Evolutionary conservation across 768 basidiomycete species (phyloP).

Genomic region (Calvatia gigantea): DNA sequence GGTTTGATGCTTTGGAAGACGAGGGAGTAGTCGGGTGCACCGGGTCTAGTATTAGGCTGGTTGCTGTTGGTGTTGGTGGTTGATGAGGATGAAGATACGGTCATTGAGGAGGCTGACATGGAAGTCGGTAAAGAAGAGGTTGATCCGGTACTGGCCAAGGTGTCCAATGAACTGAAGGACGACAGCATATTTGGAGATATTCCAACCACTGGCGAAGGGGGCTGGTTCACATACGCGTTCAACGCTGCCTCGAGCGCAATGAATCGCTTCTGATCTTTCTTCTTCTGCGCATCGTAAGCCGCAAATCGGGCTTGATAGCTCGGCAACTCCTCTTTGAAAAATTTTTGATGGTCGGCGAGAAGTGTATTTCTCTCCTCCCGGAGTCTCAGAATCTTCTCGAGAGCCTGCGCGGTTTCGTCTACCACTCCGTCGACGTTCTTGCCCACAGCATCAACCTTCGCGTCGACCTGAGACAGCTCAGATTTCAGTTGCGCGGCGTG

Average conservation of each 20-base stretch:
- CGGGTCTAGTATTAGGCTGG: neutral
- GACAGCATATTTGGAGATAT: neutral
- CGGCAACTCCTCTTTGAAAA: neutral
- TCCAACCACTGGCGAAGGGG: slow-evolving; percentile 11
- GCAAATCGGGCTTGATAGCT: slow-evolving; percentile 14
- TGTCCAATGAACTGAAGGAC: neutral
- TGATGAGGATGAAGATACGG: neutral
- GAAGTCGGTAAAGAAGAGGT: neutral
- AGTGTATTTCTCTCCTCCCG: neutral
- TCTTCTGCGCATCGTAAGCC: slow-evolving; percentile 11
- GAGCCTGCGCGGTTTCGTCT: neutral
- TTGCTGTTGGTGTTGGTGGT: neutral
- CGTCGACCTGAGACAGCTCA: neutral
- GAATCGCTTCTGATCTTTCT: slow-evolving; percentile 13
- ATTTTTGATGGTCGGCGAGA: neutral
- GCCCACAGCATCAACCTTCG: neutral
- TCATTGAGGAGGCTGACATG: neutral
- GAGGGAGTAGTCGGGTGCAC: slow-evolving; percentile 15
- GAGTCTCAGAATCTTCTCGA: neutral
- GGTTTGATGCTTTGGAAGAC: slow-evolving; percentile 17
- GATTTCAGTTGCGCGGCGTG: neutral
- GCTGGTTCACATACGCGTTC: slow-evolving; percentile 19
- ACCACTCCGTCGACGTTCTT: neutral
- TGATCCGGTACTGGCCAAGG: neutral
- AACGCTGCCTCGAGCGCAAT: slow-evolving; percentile 19